Base-by-base conservation (phyloP, 176 grass and related monocot species). In the Poa pratensis region DNA sequence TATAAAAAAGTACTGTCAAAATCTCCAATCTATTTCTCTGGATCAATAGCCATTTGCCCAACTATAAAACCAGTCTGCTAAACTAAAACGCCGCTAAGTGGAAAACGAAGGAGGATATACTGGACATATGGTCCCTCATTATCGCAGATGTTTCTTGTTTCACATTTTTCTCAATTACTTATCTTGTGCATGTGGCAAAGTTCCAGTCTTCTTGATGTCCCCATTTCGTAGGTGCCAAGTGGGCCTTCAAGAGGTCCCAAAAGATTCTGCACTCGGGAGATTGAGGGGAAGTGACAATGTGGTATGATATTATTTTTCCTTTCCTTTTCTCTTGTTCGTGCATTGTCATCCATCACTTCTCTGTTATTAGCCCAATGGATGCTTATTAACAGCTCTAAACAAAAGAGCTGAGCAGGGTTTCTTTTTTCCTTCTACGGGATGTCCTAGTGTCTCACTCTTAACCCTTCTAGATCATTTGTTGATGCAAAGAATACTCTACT, bases 261-360 rank as follows among this genome's bases (percentile, higher is more conserved):
- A 93, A 87, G 87, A 95, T 82, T 95, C 96, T 85, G 64, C 91
- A 15, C 75, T 95, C 19, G 96, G 96, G 69, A 93, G 93, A 84
- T 89, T 98, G 75, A 98, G 87, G 89, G 95, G 96, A 94, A 89
- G 93, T 78, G 96, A 98, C 83, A 98, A 95, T 87, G 91, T 95
- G 93, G 96, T 98, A 98, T 78, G 83, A n/a, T n/a, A n/a, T 23
- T 72, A 75, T 17, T 80, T 61, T 50, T 19, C 65, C 16, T 69
- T 35, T 32, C 49, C 1, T 39, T 18, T 70, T 5, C 30, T 6
- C 51, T 65, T 18, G 24, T 37, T 73, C 15, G 2, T 54, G 6
- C 43, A 42, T 39, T n/a, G 26, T 27, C 42, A 32, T 66, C 24
- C 17, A 4, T 26, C 71, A 69, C 11, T 82, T 69, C 15, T 22